Evolutionary conservation across 176 grass and related monocot species (phyloP).

Genomic region (Oryza longistaminata): DNA sequence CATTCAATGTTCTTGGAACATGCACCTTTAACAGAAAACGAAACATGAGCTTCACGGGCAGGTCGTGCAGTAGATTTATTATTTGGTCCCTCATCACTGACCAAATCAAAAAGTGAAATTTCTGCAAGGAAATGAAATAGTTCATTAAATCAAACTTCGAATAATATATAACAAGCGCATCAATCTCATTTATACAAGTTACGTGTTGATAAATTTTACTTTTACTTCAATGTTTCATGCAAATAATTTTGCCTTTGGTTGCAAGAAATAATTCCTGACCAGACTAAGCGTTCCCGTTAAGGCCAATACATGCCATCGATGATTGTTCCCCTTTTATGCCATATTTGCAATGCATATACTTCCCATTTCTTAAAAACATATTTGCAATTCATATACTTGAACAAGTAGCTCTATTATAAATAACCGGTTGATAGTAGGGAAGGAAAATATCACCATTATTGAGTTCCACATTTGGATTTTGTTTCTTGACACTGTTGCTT

Average conservation of each 20-base stretch:
- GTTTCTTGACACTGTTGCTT: conserved; percentile 33
- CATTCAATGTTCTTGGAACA: conserved; percentile 19
- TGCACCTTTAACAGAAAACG: conserved; percentile 75
- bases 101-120: conserved; percentile 64
- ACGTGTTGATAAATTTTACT: conserved; percentile 1
- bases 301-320: not conserved
- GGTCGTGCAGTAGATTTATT: conserved; percentile 32
- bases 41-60: conserved; percentile 61
- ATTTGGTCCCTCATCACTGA: conserved; percentile 52
- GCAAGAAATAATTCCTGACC: conserved; percentile 6
- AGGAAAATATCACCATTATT: conserved; percentile 55
- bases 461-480: conserved; percentile 42
- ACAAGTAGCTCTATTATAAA: conserved; percentile 3
- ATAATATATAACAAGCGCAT: conserved; percentile 29
- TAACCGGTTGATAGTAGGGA: conserved; percentile 14
- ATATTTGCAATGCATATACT: not conserved
- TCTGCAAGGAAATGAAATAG: conserved; percentile 45
- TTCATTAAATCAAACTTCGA: conserved; percentile 3
- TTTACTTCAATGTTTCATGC: conserved; percentile 8
- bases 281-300: conserved; percentile 5
- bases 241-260: not conserved
- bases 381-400: not conserved
- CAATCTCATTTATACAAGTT: not conserved
- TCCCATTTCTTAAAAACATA: not conserved
- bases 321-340: not conserved